Evolutionary conservation across 495 filamentous ascomycete genomes (phyloP).

Genomic region (Penicillium parvum): DNA sequence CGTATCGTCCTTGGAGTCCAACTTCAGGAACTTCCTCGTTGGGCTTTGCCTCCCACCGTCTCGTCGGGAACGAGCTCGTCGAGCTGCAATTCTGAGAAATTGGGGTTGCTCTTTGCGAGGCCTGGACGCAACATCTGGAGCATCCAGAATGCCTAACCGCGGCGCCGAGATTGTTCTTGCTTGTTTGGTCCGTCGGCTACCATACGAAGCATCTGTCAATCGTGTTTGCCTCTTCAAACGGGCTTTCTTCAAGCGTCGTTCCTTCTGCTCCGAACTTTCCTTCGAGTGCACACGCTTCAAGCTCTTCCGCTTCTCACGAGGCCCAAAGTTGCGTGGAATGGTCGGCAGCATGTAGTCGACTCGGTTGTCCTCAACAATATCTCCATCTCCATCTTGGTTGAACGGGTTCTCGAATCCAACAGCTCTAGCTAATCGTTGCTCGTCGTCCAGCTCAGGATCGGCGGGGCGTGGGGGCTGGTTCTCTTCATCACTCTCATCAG

Average conservation of each 20-base stretch:
- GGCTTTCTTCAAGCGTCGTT: slow-evolving; percentile 22
- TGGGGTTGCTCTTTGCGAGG: slow-evolving; percentile 45
- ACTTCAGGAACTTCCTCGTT: slow-evolving; percentile 64
- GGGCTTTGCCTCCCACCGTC: slow-evolving; percentile 71
- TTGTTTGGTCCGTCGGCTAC: slow-evolving; percentile 26
- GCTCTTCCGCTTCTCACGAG: slow-evolving; percentile 29
- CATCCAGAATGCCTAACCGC: slow-evolving; percentile 70
- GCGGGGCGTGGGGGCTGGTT: slow-evolving; percentile 6
- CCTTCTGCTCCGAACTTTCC: slow-evolving; percentile 5
- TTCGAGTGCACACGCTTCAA: slow-evolving; percentile 35
- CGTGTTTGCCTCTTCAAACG: slow-evolving; percentile 30
- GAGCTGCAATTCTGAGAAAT: slow-evolving; percentile 76
- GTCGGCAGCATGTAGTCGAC: slow-evolving; percentile 55
- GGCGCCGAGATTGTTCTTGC: slow-evolving; percentile 29
- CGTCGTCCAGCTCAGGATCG: background rate
- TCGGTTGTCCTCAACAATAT: slow-evolving; percentile 53
- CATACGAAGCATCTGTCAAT: slow-evolving; percentile 30
- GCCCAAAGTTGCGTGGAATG: slow-evolving; percentile 21
- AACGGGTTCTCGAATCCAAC: slow-evolving; percentile 24
- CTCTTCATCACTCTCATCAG: slow-evolving; percentile 45
- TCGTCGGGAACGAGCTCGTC: slow-evolving; percentile 56
- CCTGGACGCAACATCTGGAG: slow-evolving; percentile 41
- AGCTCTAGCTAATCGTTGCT: slow-evolving; percentile 5
- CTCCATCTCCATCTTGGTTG: slow-evolving; percentile 31
- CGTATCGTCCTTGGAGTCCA: slow-evolving; percentile 70